Base-by-base conservation (phyloP, 2,329 filamentous ascomycete genomes). In the Colletotrichum sidae region DNA sequence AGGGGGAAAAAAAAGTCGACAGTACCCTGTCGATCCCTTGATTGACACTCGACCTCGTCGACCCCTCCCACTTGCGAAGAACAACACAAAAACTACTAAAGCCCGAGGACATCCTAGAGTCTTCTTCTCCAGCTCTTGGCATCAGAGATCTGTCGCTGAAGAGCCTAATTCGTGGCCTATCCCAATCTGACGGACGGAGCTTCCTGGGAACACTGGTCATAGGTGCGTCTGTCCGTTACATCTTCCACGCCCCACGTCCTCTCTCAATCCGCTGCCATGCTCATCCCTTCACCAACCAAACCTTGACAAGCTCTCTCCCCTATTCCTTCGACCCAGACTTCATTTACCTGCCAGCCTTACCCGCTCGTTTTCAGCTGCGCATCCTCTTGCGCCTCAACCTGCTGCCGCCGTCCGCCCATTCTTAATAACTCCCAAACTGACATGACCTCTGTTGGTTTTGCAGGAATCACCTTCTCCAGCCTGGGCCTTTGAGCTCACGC, bases 211-310 rank as follows among this genome's bases (percentile, higher is more conserved):
- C 4, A 25, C 25, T 25, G 25, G 25, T 25, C 25, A 25, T 25
- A 25, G 25, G 42, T 34, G 42, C 57, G 52, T 62, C 58, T 45
- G 45, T 38, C 42, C 58, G 60, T 62, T 62, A 62, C 62, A 58
- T 56, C 46, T 25, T 46, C 52, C 12, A 17, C 35, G 46, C 47
- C 52, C 62, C 62, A 65, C 63, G 63, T 17, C 15, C 52, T 42
- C 38, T 59, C 33, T 65, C 25, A 25, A 65, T 65, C 45, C 58
- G 58, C 42, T 62, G 49, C 62, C 33, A 65, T 25, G 63, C 63
- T 53, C 52, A 65, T 62, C 58, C 63, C 63, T 65, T 56, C 63
- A 63, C 52, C 47, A 44, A 46, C 52, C 44, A 62, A 56, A 56
- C 52, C 41, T 65, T 57, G 46, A 53, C 57, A 62, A 54, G 61